Percentiles rank a stretch among this genome's conserved stretches.
These are phyloP conservation scores for Penicillium coprophilum DNA, from an alignment of 495 filamentous ascomycete species.

Conservation along the genomic window DNA sequence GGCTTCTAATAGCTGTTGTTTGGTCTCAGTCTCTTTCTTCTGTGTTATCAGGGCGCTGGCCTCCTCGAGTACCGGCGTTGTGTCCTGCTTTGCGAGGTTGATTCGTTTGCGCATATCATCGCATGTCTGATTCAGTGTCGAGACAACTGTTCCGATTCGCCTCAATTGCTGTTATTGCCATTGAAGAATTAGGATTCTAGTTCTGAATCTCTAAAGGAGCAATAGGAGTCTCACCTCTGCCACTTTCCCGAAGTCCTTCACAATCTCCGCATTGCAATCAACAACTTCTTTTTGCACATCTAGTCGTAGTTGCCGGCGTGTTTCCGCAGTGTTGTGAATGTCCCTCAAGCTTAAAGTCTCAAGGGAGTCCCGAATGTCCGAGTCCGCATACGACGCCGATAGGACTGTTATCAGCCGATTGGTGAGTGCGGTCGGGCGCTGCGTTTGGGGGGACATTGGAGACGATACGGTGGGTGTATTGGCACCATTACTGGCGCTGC, in stretches of 20 bases:
- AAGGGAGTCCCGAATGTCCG: slow-evolving; percentile 86
- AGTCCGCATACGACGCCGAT: slow-evolving; percentile 88
- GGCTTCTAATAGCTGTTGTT: slow-evolving; percentile 77
- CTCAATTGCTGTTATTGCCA: slow-evolving; percentile 67
- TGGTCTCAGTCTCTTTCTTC: slow-evolving; percentile 76
- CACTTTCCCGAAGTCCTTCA: slow-evolving; percentile 86
- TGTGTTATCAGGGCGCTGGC: slow-evolving; percentile 71
- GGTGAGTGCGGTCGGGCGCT: slow-evolving; percentile 63
- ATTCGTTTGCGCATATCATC: slow-evolving; percentile 79
- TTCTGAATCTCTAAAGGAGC: neutral
- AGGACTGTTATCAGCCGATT: slow-evolving; percentile 79
- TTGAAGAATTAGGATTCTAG: slow-evolving; percentile 14
- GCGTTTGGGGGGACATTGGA: slow-evolving; percentile 33
- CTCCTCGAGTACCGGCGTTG: slow-evolving; percentile 74
- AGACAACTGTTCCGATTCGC: slow-evolving; percentile 77
- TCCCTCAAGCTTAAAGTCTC: slow-evolving; percentile 69
- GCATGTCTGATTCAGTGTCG: slow-evolving; percentile 75
- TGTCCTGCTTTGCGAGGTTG: slow-evolving; percentile 69
- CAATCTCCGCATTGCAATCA: slow-evolving; percentile 87
- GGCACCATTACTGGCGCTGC: slow-evolving; percentile 32
- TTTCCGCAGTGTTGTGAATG: slow-evolving; percentile 73
- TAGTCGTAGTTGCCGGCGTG: slow-evolving; percentile 73
- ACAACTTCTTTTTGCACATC: slow-evolving; percentile 93
- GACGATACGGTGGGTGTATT: slow-evolving; percentile 33
- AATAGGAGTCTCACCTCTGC: slow-evolving; percentile 65